Evolutionary conservation across 2,329 filamentous ascomycete genomes (phyloP).

Genomic region (Cadophora sp.): DNA sequence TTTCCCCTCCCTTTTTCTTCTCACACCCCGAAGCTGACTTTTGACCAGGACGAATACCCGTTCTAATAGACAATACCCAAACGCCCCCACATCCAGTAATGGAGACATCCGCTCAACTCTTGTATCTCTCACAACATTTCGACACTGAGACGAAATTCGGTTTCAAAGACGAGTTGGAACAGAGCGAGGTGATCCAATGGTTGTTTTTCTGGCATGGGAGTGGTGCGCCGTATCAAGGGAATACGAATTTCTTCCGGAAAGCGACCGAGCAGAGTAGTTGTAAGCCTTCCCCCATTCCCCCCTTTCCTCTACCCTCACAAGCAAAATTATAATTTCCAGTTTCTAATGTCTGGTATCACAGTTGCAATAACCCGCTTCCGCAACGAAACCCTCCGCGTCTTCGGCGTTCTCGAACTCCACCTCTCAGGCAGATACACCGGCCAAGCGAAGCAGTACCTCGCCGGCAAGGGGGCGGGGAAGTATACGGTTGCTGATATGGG

Average conservation of each 20-base stretch:
- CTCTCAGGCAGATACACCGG: background rate
- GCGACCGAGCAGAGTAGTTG: background rate
- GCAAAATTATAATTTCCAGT: no score
- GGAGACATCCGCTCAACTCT: background rate
- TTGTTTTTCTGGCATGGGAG: slow-evolving; percentile 60
- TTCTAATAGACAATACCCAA: background rate
- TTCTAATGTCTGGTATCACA: background rate
- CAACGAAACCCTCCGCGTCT: background rate
- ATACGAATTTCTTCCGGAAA: slow-evolving; percentile 46
- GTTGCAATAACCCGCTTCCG: background rate
- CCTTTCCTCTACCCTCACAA: no score
- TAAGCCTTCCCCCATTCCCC: background rate
- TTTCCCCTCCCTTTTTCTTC: background rate
- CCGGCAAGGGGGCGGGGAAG: slow-evolving; percentile 50
- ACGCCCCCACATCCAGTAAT: background rate
- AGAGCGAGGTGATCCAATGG: slow-evolving; percentile 57
- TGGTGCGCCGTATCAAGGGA: slow-evolving; percentile 53
- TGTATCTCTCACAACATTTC: background rate
- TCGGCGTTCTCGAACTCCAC: background rate
- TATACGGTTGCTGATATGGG: slow-evolving; percentile 61
- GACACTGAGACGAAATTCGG: background rate
- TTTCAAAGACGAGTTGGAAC: slow-evolving; percentile 47
- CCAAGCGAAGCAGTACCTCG: background rate
- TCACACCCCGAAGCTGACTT: background rate
- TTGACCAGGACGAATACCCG: background rate